Base-by-base conservation (phyloP, 1,284 basidiomycete genomes). In the Naganishia albida region DNA sequence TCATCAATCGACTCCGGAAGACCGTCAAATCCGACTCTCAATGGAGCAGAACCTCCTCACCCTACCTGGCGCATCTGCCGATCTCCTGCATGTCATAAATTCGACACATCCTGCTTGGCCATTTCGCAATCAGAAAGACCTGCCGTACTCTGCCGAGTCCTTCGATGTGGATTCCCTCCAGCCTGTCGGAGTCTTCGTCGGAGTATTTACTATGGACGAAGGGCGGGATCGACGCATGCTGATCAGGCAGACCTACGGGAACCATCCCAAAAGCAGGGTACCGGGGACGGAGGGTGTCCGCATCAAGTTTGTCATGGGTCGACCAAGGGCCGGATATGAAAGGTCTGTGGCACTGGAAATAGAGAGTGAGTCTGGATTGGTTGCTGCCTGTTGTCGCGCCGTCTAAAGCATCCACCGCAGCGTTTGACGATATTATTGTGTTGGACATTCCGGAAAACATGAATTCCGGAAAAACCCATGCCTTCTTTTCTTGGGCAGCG, bases 181-280 rank as follows among this genome's bases (percentile, higher is more conserved):
- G 1, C 96, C 95, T 13, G 90, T 89, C 28, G 91, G 93, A 53
- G 79, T 99, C 20, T 88, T 96, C 70, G 80, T 98, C 13, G 95
- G 93, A 49, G 88, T 99, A 18, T 94, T 99, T 77, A 90, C 91
- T 25, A 87, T 90, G 70, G 95, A 97, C 77, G 88, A 87, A 8
- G 85, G 86, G 10, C 85, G 88, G 65, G 92, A 95, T 75, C 86
- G 95, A 18, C 84, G 95, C 59, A 90, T 93, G 82, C 82, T 95
- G 60, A 88, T 98, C 64, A 86, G 95, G 51, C 88, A 88, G 30
- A 95, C 91, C 1, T 99, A 92, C 85, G 92, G 89, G 7, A 86
- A 83, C 39, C 93, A 96, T 80, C 85, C 83, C 44, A 83, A 88
- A 38, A 91, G 89, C 73, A 83, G 91, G 63, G 83, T 87, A 64